Percentiles rank a stretch among this genome's conserved stretches.
Conservation (phyloP, 805 yeast species). For the Saturnispora quitensis region DNA sequence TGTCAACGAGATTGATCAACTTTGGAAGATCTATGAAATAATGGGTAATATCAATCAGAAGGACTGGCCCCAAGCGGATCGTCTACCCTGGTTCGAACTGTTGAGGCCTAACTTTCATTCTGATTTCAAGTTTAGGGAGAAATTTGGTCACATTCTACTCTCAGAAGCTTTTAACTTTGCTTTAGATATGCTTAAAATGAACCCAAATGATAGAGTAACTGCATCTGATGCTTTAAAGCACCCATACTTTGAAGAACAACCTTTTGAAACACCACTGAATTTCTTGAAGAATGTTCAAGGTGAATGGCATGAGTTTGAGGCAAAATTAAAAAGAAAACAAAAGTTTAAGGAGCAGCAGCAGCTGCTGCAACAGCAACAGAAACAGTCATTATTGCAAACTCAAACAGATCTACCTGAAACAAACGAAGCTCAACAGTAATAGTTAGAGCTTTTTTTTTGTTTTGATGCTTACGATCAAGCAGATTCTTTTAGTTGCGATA, state of each 20-base stretch:
- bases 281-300: slow-evolving; percentile 52
- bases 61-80: slow-evolving; percentile 70
- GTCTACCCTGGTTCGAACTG: slow-evolving; percentile 90
- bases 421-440: too few relatives aligned
- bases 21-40: slow-evolving; percentile 63
- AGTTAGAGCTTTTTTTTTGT: too few relatives aligned
- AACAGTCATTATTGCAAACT: slow-evolving; percentile 6
- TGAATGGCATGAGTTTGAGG: slow-evolving; percentile 97
- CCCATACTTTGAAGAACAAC: slow-evolving; percentile 62
- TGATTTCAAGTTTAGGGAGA: slow-evolving; percentile 32
- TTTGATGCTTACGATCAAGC: too few relatives aligned
- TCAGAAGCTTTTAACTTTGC: slow-evolving; percentile 60
- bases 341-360: slow-evolving; percentile 16
- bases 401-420: neutral
- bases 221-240: slow-evolving; percentile 66
- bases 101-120: slow-evolving; percentile 46
- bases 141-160: slow-evolving; percentile 35
- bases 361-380: slow-evolving; percentile 8
- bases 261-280: slow-evolving; percentile 49
- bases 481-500: too few relatives aligned
- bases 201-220: slow-evolving; percentile 59
- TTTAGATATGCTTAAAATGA: slow-evolving; percentile 46
- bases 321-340: slow-evolving; percentile 60
- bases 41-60: slow-evolving; percentile 79
- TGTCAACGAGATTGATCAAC: slow-evolving; percentile 76